Conservation (phyloP, 2,329 filamentous ascomycete genomes). For the Colletotrichum noveboracense region DNA sequence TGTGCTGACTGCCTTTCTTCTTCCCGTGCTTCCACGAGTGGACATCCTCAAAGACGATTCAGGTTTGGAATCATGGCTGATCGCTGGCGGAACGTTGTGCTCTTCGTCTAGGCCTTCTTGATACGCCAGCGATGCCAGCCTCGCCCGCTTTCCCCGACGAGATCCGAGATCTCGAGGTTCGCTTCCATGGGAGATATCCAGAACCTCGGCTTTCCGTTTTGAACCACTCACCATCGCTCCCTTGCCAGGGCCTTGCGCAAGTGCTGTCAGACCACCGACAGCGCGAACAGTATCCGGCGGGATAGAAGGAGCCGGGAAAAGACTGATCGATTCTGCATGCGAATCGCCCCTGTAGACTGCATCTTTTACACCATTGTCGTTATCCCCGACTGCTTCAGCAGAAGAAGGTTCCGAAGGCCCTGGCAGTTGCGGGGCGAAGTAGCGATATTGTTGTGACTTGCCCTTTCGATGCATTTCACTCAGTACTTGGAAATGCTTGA, state of each 20-base stretch:
- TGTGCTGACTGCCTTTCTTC: background rate
- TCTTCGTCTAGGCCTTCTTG: background rate
- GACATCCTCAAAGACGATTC: background rate
- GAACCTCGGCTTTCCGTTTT: constrained; percentile 7
- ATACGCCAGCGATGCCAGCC: background rate
- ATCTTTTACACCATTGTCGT: background rate
- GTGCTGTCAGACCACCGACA: background rate
- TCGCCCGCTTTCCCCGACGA: background rate
- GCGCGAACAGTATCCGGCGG: background rate
- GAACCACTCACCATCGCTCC: background rate
- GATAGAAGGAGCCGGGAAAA: background rate
- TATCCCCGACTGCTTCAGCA: background rate
- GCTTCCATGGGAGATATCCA: background rate
- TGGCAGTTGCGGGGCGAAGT: background rate
- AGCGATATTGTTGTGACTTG: constrained; percentile 19
- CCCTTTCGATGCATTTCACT: constrained; percentile 21
- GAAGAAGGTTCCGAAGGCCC: background rate
- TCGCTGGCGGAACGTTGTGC: background rate
- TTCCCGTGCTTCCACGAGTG: background rate
- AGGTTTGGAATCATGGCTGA: background rate
- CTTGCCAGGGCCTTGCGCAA: constrained; percentile 3
- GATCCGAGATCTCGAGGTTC: background rate
- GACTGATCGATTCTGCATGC: background rate
- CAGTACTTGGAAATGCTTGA: constrained; percentile 18
- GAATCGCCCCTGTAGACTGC: no score